These are phyloP conservation scores for Aureobasidium sp. DNA, from an alignment of 2,329 filamentous ascomycete species.

Conservation along the genomic window DNA sequence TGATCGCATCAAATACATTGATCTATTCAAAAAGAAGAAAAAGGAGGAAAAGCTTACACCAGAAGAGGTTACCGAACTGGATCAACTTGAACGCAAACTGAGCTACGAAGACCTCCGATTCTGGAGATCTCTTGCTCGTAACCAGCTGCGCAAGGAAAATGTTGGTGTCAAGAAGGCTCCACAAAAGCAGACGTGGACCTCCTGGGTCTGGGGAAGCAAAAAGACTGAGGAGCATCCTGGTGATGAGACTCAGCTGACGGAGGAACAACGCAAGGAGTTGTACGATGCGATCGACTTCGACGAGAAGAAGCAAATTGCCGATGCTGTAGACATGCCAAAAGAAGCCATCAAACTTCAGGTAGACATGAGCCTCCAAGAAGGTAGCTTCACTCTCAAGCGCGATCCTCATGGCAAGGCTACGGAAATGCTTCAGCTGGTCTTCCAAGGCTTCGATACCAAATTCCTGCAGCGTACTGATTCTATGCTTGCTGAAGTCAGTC, in stretches of 20 bases:
- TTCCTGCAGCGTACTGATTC: constrained; percentile 86
- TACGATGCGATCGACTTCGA: constrained; percentile 98
- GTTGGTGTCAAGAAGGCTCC: constrained; percentile 72
- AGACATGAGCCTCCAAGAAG: constrained; percentile 86
- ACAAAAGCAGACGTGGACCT: constrained; percentile 71
- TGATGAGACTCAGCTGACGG: constrained; percentile 80
- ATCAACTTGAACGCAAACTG: constrained; percentile 74
- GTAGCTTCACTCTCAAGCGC: constrained; percentile 88
- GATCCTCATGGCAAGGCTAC: constrained; percentile 67
- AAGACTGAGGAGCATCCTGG: constrained; percentile 58
- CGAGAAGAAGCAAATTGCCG: constrained; percentile 82
- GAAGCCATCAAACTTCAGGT: constrained; percentile 91
- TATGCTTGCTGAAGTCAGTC: constrained; percentile 74
- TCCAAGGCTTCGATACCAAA: constrained; percentile 89
- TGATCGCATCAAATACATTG: constrained; percentile 79
- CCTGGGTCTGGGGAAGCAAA: constrained; percentile 75
- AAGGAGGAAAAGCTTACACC: constrained; percentile 58
- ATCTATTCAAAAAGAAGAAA: constrained; percentile 88
- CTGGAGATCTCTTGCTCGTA: constrained; percentile 89
- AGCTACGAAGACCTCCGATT: constrained; percentile 94
- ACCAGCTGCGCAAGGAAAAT: constrained; percentile 91
- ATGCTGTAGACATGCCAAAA: constrained; percentile 79
- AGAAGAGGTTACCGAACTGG: constrained; percentile 63
- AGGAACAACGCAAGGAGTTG: constrained; percentile 90
- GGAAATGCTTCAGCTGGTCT: constrained; percentile 84